Conservation (phyloP, 805 yeast species). For the Yamadazyma olivae region DNA sequence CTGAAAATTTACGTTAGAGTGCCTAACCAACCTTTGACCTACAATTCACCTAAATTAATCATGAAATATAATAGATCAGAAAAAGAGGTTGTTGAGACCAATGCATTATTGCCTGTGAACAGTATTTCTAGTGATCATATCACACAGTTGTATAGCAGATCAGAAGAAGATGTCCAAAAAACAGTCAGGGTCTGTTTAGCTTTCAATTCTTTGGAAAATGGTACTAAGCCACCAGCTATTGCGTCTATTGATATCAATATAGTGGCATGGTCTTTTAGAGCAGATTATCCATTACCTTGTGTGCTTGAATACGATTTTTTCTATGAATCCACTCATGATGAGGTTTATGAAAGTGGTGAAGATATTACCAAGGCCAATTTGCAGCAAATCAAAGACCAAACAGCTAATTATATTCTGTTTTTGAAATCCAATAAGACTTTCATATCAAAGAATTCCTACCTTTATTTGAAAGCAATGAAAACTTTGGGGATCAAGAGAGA, state of each 20-base stretch:
- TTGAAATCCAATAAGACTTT: constrained; percentile 30
- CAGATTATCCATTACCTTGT: constrained; percentile 41
- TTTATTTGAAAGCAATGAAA: constrained; percentile 37
- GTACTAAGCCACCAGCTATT: constrained; percentile 31
- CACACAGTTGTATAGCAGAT: constrained; percentile 29
- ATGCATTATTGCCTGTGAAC: constrained; percentile 15
- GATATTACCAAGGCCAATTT: constrained; percentile 28
- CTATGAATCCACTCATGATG: constrained; percentile 19
- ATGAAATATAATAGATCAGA: constrained; percentile 30
- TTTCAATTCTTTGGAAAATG: constrained; percentile 22
- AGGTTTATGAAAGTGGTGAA: background rate
- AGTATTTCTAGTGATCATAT: constrained; percentile 20
- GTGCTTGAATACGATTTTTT: constrained; percentile 40
- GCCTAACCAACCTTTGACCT: constrained; percentile 32
- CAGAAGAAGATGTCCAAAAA: constrained; percentile 17
- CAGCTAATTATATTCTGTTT: constrained; percentile 29
- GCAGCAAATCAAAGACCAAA: constrained; percentile 31
- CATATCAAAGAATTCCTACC: constrained; percentile 30
- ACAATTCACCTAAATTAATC: constrained; percentile 35
- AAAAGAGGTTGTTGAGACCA: constrained; percentile 4
- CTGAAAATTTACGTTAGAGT: constrained; percentile 31
- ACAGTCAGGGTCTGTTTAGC: constrained; percentile 24
- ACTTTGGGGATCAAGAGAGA: constrained; percentile 39
- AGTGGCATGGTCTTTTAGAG: constrained; percentile 38
- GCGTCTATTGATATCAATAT: constrained; percentile 32